Base-by-base conservation (phyloP, 352 stramenopile genomes). In the Aphanomyces invadans region DNA sequence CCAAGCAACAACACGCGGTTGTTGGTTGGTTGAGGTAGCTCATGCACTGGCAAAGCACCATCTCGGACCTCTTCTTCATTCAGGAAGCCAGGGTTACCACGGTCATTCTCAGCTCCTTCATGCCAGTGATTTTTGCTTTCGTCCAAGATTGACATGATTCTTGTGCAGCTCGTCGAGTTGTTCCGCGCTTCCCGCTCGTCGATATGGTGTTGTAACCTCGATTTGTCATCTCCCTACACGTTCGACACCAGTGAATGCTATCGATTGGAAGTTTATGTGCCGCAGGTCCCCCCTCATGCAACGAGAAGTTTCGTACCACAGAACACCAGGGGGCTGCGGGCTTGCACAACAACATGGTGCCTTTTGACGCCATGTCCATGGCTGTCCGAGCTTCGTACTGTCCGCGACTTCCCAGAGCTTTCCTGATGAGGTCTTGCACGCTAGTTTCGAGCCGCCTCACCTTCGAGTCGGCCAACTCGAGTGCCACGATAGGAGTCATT, bases 391-490 rank as follows among this genome's bases (percentile, higher is more conserved):
- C 19, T 48, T 67, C 60, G 4, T 25, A 57, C 7, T 59, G 10
- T 19, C 17, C 46, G 29, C 60, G 60, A 7, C 4, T 31, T 5
- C 2, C 12, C 32, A 67, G 23, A 4, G 31, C n/a, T 3, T 17
- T 38, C 1, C n/a, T 31, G n/a, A 51, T 42, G 0, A 28, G 19
- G 28, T 67, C 39, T n/a, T 57, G 48, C 10, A 67, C 36, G 33
- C 28, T 29, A 11, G 25, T 7, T 21, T 67, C 60, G 19, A 67
- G 48, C 11, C 60, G 45, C 1, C 60, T 28, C 15, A 31, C 28
- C 25, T 60, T 67, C 5, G 23, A 26, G 21, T 55, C 60, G 32
- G 11, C 25, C 0, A 67, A 44, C 32, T 67, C 60, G 26, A 67
- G 39, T n/a, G 36, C 42, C 3, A 46, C 48, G 21, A 67, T 44